These are phyloP conservation scores for Wickerhamomyces queroliae DNA, from an alignment of 805 yeast species.

Conservation along the genomic window DNA sequence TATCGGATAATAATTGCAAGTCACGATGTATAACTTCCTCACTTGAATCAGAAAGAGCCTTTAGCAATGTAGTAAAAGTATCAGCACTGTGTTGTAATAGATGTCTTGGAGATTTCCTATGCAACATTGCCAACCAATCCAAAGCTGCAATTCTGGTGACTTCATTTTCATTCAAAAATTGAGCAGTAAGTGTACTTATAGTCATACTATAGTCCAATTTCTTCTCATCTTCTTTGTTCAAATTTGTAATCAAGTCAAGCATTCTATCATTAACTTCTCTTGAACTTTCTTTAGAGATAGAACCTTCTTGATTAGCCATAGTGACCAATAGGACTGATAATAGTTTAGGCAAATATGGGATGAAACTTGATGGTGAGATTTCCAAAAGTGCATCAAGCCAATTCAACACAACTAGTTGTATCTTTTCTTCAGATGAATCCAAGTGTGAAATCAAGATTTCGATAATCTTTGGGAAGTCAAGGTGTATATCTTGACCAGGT, in stretches of 20 bases:
- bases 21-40: conserved; percentile 75
- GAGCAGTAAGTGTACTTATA: conserved; percentile 65
- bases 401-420: conserved; percentile 70
- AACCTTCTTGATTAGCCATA: conserved; percentile 39
- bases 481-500: conserved; percentile 75
- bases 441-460: conserved; percentile 78
- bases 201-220: conserved; percentile 50
- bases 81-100: conserved; percentile 51
- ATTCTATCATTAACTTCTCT: conserved; percentile 50
- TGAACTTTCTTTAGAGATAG: conserved; percentile 47
- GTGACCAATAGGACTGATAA: conserved; percentile 62
- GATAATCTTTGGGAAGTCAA: conserved; percentile 76
- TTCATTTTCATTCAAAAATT: conserved; percentile 70
- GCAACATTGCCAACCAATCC: conserved; percentile 86
- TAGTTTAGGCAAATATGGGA: conserved; percentile 69
- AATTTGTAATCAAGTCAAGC: conserved; percentile 37
- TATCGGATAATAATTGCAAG: conserved; percentile 64
- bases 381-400: conserved; percentile 78
- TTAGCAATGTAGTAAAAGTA: conserved; percentile 71
- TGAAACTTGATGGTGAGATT: conserved; percentile 70
- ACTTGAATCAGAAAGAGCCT: conserved; percentile 64
- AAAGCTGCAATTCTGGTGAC: conserved; percentile 77
- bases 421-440: conserved; percentile 61
- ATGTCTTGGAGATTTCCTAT: conserved; percentile 58
- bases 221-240: conserved; percentile 22